Percentiles rank a stretch among this genome's conserved stretches.
phyloP scores from a whole-genome alignment of 306 rosid species.

The Canavalia ensiformis region DNA sequence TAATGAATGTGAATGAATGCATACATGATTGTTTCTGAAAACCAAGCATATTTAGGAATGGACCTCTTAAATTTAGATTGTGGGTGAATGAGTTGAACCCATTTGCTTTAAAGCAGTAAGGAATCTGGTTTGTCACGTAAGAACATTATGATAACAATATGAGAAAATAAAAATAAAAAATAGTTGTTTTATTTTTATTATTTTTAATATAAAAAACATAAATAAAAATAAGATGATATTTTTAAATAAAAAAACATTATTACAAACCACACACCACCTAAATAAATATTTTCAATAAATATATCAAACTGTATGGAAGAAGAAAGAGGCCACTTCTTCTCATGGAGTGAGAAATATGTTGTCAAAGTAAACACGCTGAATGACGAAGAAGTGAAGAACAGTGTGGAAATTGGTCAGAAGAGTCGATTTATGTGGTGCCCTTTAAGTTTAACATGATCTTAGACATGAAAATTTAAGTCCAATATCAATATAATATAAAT shows the following conservation, averaged over 20 bases:
- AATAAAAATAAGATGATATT: too few relatives aligned
- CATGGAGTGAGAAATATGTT: background rate
- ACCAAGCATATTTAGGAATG: background rate
- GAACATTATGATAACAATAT: background rate
- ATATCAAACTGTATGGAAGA: conserved; percentile 4
- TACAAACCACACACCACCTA: too few relatives aligned
- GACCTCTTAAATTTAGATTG: conserved; percentile 2
- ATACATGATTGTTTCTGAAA: background rate
- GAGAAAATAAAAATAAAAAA: too few relatives aligned
- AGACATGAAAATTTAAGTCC: too few relatives aligned
- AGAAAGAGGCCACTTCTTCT: background rate
- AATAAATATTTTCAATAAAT: background rate
- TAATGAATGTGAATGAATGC: background rate
- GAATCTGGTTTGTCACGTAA: background rate
- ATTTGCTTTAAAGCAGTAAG: background rate
- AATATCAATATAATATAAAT: too few relatives aligned
- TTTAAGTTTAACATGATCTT: too few relatives aligned
- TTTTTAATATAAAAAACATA: too few relatives aligned
- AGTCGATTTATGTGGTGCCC: background rate
- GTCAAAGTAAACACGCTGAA: background rate
- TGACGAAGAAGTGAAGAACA: background rate
- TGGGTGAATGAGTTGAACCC: conserved; percentile 24
- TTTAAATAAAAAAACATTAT: too few relatives aligned
- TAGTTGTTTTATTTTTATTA: too few relatives aligned
- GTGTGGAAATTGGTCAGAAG: background rate